Evolutionary conservation across 2,329 filamentous ascomycete species (phyloP).

Genomic region (Verticillium isaacii): DNA sequence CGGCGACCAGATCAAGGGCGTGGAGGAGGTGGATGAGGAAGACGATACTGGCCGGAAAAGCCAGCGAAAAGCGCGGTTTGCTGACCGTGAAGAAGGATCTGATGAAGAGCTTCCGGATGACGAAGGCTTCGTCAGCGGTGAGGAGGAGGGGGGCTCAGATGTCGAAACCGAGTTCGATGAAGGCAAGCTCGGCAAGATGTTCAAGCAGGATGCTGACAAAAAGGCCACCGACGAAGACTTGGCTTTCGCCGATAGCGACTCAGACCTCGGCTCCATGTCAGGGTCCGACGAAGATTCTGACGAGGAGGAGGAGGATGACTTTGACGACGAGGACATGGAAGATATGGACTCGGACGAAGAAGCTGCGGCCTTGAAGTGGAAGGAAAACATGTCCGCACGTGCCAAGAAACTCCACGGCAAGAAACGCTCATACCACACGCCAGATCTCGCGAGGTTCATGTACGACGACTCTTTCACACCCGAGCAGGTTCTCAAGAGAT

Average conservation of each 20-base stretch:
- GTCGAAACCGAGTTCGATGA: constrained; percentile 55
- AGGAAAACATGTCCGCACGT: constrained; percentile 74
- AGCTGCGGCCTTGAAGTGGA: constrained; percentile 75
- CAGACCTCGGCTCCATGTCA: constrained; percentile 86
- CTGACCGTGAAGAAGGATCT: constrained; percentile 50
- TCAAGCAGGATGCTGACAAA: constrained; percentile 46
- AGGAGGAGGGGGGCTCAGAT: constrained; percentile 44
- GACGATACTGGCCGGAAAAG: constrained; percentile 59
- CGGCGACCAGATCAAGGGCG: constrained; percentile 61
- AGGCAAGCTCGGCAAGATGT: constrained; percentile 56
- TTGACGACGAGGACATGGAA: constrained; percentile 42
- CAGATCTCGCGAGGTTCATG: constrained; percentile 80
- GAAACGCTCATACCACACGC: constrained; percentile 68
- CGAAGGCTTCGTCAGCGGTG: constrained; percentile 51
- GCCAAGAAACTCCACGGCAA: constrained; percentile 65
- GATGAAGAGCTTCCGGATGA: constrained; percentile 35
- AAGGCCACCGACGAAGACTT: constrained; percentile 63
- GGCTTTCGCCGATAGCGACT: constrained; percentile 94
- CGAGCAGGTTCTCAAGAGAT: constrained; percentile 69
- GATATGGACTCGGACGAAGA: constrained; percentile 61
- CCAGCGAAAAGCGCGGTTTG: constrained; percentile 51
- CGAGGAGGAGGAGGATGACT: constrained; percentile 45
- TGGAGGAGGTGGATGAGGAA: constrained; percentile 41
- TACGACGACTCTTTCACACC: constrained; percentile 80
- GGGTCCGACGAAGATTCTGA: constrained; percentile 42